These are phyloP conservation scores for Neurospora hispaniola DNA, from an alignment of 495 filamentous ascomycete genomes.

Conservation along the genomic window DNA sequence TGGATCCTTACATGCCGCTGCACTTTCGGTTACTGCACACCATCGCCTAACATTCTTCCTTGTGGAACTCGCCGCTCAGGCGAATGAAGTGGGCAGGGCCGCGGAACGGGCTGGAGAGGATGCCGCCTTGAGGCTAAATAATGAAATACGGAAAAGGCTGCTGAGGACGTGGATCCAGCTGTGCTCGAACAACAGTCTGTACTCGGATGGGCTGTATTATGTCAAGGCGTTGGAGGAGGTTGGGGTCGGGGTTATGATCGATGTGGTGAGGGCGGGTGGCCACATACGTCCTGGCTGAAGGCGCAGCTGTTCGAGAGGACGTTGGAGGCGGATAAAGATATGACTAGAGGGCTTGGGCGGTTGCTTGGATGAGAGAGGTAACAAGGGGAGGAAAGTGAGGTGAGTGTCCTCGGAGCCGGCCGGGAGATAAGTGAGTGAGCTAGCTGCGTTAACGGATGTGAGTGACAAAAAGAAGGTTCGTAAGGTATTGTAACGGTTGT, in stretches of 20 bases:
- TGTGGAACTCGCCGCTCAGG: conserved; percentile 16
- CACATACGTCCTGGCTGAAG: conserved; percentile 29
- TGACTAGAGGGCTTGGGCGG: conserved; percentile 33
- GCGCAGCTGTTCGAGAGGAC: conserved; percentile 16
- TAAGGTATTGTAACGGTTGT: neutral
- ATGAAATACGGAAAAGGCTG: conserved; percentile 5
- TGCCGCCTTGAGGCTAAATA: conserved; percentile 18
- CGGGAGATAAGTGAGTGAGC: neutral
- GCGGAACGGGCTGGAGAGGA: conserved; percentile 9
- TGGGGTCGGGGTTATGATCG: conserved; percentile 18
- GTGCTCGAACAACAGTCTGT: conserved; percentile 24
- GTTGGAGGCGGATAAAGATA: conserved; percentile 27
- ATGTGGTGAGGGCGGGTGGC: conserved; percentile 19
- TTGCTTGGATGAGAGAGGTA: neutral
- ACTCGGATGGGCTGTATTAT: conserved; percentile 26
- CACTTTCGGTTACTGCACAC: conserved; percentile 11
- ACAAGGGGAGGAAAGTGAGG: neutral
- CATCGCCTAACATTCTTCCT: conserved; percentile 10
- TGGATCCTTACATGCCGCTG: conserved; percentile 9
- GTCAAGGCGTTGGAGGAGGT: conserved; percentile 19
- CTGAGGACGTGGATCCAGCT: conserved; percentile 23
- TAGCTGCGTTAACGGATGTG: neutral
- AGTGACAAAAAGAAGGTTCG: neutral
- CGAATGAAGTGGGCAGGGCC: conserved; percentile 8
- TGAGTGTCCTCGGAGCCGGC: neutral